These are phyloP conservation scores for Cyanophora paradoxa DNA, from an alignment of 78 protist genomes.

Conservation along the genomic window DNA sequence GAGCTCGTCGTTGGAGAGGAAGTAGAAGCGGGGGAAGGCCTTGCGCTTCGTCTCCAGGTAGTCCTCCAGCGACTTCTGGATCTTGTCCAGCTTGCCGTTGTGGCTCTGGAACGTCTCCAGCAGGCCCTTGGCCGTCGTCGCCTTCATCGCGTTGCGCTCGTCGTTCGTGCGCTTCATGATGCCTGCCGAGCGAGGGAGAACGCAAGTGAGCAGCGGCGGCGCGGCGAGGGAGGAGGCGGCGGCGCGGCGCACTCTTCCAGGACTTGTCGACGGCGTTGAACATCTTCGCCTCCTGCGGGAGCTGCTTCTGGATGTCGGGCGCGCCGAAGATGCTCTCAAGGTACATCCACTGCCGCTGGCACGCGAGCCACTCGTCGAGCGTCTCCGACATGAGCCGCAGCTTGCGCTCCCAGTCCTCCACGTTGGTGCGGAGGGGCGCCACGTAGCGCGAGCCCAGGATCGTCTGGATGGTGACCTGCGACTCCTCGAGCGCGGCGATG, in stretches of 20 bases:
- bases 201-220: too few relatives aligned
- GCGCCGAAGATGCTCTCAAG: conserved; percentile 57
- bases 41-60: conserved; percentile 67
- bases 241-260: background rate
- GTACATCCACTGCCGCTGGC: conserved; percentile 67
- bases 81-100: conserved; percentile 37
- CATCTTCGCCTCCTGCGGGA: conserved; percentile 38
- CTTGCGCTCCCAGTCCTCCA: conserved; percentile 38
- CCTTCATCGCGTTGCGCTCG: conserved; percentile 7
- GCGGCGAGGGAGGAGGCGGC: background rate
- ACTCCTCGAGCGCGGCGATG: conserved; percentile 44
- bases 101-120: background rate
- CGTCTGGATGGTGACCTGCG: conserved; percentile 40
- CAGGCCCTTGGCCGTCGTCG: conserved; percentile 1
- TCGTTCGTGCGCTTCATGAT: conserved; percentile 10
- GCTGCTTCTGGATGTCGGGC: conserved; percentile 60
- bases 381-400: conserved; percentile 30
- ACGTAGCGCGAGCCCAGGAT: conserved; percentile 50
- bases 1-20: conserved; percentile 78
- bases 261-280: conserved; percentile 40
- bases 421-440: conserved; percentile 16
- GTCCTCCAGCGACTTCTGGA: conserved; percentile 58
- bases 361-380: conserved; percentile 52
- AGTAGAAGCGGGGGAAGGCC: conserved; percentile 66
- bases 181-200: too few relatives aligned